Base-by-base conservation (phyloP, 2,329 filamentous ascomycete genomes). In the Helicocarpus griseus region DNA sequence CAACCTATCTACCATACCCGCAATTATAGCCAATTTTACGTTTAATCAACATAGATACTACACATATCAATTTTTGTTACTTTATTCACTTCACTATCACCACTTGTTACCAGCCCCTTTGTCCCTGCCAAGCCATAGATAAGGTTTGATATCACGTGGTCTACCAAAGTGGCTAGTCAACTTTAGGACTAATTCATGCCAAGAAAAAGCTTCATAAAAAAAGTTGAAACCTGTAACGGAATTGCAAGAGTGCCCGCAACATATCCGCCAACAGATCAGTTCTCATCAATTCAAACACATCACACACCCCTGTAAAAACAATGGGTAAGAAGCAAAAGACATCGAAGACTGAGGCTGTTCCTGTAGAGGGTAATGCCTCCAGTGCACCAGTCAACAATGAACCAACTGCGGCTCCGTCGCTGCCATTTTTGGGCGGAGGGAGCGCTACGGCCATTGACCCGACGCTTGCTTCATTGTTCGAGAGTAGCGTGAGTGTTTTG, bases 381-480 rank as follows among this genome's bases (percentile, higher is more conserved):
- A 21, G 38, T 13, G 3, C 28, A 19, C 22, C 33, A 22, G 48
- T 39, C 8, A 52, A 56, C 45, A 47, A 41, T 39, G 52, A 56
- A 53, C 40, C 55, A 36, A 54, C 57, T 36, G 55, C 51, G 29
- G 60, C 59, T 53, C 61, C 65, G 53, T 57, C 68, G 35, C 63
- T 72, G 48, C 79, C 80, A 65, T 74, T 75, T 53, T 40, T 49
- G 11, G n/a, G 14, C 22, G 75, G 84, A 49, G 82, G 13, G 35
- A 38, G 46, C 24, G 40, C 83, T 50, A 79, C 79, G 66, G 74
- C 76, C 54, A 74, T 89, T 54, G 85, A 89, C 73, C 83, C 85
- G 65, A 72, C 76, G 51, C 73, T 89, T 58, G 77, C 83, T 61
- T 82, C 83, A 55, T 76, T 89, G 36, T 89, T 89, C 70, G 77